phyloP scores from a whole-genome alignment of 2,329 filamentous ascomycete genomes.

The Alternaria gaisen region DNA sequence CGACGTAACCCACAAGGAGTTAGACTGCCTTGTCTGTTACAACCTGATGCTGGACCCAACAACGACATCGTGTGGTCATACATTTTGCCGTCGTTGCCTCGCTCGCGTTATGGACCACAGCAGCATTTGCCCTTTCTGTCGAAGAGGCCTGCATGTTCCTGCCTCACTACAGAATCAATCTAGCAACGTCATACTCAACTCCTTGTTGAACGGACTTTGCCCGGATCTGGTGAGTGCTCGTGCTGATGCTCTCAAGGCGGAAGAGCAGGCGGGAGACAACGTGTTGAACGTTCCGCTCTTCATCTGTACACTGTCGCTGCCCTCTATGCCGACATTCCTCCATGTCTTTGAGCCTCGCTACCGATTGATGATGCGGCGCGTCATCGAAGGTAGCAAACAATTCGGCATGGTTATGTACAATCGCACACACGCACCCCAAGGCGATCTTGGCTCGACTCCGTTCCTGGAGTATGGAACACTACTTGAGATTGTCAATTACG shows the following conservation, averaged over 20 bases:
- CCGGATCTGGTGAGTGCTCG: conserved; percentile 68
- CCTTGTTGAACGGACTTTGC: conserved; percentile 74
- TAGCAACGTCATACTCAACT: conserved; percentile 70
- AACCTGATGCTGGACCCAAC: conserved; percentile 80
- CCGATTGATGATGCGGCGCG: conserved; percentile 84
- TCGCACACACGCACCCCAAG: conserved; percentile 61
- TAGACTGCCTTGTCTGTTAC: conserved; percentile 92
- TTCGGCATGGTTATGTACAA: conserved; percentile 89
- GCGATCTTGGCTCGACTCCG: conserved; percentile 60
- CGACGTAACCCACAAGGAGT: conserved; percentile 70
- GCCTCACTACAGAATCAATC: conserved; percentile 60
- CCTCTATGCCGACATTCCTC: conserved; percentile 81
- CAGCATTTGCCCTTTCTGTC: conserved; percentile 81
- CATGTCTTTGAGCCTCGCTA: conserved; percentile 95
- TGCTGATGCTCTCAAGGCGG: conserved; percentile 63
- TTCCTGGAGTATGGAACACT: conserved; percentile 82
- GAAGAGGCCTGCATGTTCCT: conserved; percentile 67
- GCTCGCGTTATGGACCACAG: conserved; percentile 80
- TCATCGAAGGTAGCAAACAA: conserved; percentile 74
- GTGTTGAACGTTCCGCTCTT: conserved; percentile 73
- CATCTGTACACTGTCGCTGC: conserved; percentile 82
- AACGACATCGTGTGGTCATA: conserved; percentile 88
- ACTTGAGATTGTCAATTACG: conserved; percentile 76
- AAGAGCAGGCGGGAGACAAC: conserved; percentile 64
- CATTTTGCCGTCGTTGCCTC: conserved; percentile 84